These are phyloP conservation scores for Saturnispora kantuleensis DNA, from an alignment of 805 yeast genomes.

Conservation along the genomic window DNA sequence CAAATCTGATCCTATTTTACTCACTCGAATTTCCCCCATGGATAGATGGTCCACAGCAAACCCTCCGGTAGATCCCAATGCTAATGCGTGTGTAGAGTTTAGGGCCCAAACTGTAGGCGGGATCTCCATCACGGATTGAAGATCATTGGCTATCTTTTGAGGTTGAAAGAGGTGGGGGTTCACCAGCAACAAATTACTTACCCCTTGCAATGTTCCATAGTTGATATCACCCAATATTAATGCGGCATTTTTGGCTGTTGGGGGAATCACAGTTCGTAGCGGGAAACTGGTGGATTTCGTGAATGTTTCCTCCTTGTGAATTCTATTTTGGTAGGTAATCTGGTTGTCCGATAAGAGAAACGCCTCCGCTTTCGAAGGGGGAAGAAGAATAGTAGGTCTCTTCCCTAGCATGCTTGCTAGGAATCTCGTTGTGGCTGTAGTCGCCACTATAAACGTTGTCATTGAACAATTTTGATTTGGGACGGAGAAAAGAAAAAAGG, in stretches of 20 bases:
- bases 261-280: not conserved
- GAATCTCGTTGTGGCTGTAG: not conserved
- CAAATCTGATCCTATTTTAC: not conserved
- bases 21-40: slow-evolving; percentile 6
- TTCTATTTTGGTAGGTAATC: slow-evolving; percentile 1
- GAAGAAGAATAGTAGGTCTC: not conserved
- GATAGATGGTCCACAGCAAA: slow-evolving; percentile 3
- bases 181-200: not conserved
- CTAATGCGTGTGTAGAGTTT: slow-evolving; percentile 1
- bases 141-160: not conserved
- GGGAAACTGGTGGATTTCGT: not conserved
- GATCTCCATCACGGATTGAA: no score
- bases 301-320: slow-evolving; percentile 1
- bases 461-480: not conserved
- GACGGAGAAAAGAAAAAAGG: no score
- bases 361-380: not conserved
- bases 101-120: not conserved
- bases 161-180: slow-evolving; percentile 1
- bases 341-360: slow-evolving; percentile 2
- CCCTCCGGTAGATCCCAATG: not conserved
- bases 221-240: not conserved
- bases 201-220: no score
- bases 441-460: not conserved
- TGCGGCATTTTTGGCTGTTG: not conserved
- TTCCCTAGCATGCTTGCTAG: not conserved